Base-by-base conservation (phyloP, 2,329 filamentous ascomycete genomes). In the Fusarium equiseti region DNA sequence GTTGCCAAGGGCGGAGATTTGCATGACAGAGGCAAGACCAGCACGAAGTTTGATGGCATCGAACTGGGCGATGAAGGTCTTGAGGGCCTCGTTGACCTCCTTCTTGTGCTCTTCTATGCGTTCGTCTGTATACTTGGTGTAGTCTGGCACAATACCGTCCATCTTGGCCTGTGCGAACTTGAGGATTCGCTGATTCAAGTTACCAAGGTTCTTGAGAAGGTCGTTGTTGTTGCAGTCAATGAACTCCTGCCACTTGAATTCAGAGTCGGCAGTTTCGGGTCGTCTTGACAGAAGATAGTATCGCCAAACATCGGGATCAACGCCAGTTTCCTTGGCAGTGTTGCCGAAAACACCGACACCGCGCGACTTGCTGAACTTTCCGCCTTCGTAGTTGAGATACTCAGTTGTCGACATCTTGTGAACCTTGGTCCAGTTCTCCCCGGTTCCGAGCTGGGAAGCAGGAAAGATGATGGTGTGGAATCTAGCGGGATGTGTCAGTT, bases 291-390 rank as follows among this genome's bases (percentile, higher is more conserved):
- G 86, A 24, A 98, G 88, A 83, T 96, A 97, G 82, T 95, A 97
- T 72, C 95, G 87, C 93, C 94, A 98, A n/a, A 98, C 93, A 68
- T 95, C 93, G 0, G 94, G 85, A 18, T 91, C 88, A 20, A 98
- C 88, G 22, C 94, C 94, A 11, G 94, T 97, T 59, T 97, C 91
- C 81, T 92, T 92, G 49, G 93, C 95, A 76, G 92, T 94, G 82
- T 93, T 95, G 53, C 95, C 95, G 77, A 98, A 98, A 2, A 98
- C 95, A 75, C 95, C 95, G 40, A 98, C 88, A 32, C 92, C 92
- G 75, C 94, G 88, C 53, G 93, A 96, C 82, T 98, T 98, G 78
- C 91, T 95, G 83, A 98, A 98, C 79, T 98, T 98, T 72, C 93
- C 93, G 65, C 89, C 89, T 79, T 96, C 93, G 77, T 96, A 96